Evolutionary conservation across 1,139 yeast species (phyloP).

Genomic region (Nematodospora anomalae): DNA sequence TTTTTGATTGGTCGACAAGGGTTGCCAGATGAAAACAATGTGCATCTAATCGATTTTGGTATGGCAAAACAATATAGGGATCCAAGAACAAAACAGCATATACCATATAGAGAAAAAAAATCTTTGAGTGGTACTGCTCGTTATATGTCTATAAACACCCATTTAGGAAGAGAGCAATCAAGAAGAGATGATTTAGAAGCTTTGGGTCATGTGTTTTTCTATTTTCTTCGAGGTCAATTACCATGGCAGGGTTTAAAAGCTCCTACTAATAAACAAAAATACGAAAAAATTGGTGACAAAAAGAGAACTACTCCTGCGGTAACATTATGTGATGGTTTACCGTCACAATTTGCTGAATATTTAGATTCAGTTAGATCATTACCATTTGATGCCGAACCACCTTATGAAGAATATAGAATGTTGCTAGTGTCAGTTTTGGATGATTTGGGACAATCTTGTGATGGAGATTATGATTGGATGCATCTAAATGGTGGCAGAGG

Average conservation of each 20-base stretch:
- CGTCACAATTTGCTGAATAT: constrained; percentile 84
- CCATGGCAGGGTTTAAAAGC: constrained; percentile 99
- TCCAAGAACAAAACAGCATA: constrained; percentile 91
- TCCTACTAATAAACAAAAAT: constrained; percentile 94
- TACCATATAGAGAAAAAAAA: constrained; percentile 94
- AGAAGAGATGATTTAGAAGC: constrained; percentile 96
- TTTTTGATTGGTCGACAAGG: constrained; percentile 79
- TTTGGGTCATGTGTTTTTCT: constrained; percentile 91
- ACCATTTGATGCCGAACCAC: constrained; percentile 93
- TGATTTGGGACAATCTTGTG: constrained; percentile 71
- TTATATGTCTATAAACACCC: constrained; percentile 97
- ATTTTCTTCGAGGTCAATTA: constrained; percentile 87
- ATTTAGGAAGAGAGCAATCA: constrained; percentile 93
- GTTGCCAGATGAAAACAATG: constrained; percentile 47
- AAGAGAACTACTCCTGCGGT: constrained; percentile 81
- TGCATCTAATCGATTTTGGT: constrained; percentile 83
- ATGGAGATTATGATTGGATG: constrained; percentile 94
- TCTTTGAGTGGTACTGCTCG: constrained; percentile 95
- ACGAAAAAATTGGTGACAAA: constrained; percentile 94
- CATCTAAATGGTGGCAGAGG: constrained; percentile 89
- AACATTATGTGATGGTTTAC: constrained; percentile 79
- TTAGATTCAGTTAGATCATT: constrained; percentile 79
- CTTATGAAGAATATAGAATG: constrained; percentile 78
- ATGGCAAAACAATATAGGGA: constrained; percentile 98
- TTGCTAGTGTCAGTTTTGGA: constrained; percentile 73